Base-by-base conservation (phyloP, 2,329 filamentous ascomycete genomes). In the Domatiomyces catenatus region DNA sequence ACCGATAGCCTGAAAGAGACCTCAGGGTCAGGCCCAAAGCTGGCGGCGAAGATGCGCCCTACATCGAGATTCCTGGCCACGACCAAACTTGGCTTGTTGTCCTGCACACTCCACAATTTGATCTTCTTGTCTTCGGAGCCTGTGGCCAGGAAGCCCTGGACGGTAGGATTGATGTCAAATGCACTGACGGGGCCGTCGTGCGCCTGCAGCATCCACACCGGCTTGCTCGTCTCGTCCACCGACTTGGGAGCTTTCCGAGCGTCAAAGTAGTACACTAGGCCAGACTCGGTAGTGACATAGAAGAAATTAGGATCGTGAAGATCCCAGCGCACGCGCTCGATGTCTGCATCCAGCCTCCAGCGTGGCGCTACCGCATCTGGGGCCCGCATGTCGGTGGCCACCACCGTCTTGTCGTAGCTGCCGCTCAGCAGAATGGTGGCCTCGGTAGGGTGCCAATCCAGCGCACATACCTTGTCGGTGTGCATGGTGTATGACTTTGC, bases 401-500 rank as follows among this genome's bases (percentile, higher is more conserved):
- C 86, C 8, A 94, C 77, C 2, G 89, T 96, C 57, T 88, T 81
- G 67, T 98, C 92, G 70, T 96, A 98, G 64, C 86, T 93, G 54
- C 92, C 92, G 62, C 84, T 94, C 53, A 98, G 76, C 20, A 98
- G 75, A 18, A 94, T 80, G 0, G 92, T 95, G 2, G 89, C 81
- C 66, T 95, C 86, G 44, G 75, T 77, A 0, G 85, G 77, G 71
- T 96, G 87, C 92, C 93, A 98, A 58, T 90, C 84, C 51, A 98
- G 72, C 19, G 90, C 87, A 75, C 89, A 98, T 58, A 96, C 89
- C 72, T 98, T 98, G 75, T 95, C 92, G 36, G 86, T 94, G 71
- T 98, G 92, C 69, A 94, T 86, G 15, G 79, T 76, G 74, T 98
- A 98, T 44, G 89, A 95, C 71, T 95, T 92, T 61, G 92, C 92